Evolutionary conservation across 768 basidiomycete species (phyloP), one percentile per base, ranked within the genome.

Genomic region (Boletales sp.): DNA sequence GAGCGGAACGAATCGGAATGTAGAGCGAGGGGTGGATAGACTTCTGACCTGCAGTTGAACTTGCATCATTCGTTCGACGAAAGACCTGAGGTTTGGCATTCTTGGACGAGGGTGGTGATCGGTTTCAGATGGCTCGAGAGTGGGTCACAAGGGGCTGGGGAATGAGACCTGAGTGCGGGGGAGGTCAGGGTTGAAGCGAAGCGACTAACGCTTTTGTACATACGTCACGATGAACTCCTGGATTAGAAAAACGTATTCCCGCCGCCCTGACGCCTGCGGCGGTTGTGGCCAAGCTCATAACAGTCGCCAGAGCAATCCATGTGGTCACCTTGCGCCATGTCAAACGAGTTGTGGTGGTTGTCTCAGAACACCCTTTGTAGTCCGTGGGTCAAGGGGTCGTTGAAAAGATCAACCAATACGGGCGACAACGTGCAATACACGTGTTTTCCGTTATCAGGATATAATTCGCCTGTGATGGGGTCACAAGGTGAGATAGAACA

Each of bases 21-120:
- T 13, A 17, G 41, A 19, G 7, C 15, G 10, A 6, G 15, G 18
- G 7, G 21, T 25, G 25, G 25, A 28, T 28, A 28, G 5, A 28
- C 25, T n/a, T n/a, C 49, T 41, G 19, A 53, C 61, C 44, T 56
- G 53, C 1, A 50, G 11, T n/a, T 43, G 56, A 36, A 49, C 37
- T 17, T 45, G 48, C 17, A 51, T 3, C 11, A 43, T 44, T 32
- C 40, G 49, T 25, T 54, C 61, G 17, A 61, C 38, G 36, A 53
- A 40, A 21, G 49, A 48, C 25, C 47, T 37, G 25, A 57, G n/a
- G 28, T 40, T 48, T 15, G 42, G 14, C 51, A 57, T 52, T 43
- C 8, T 48, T 5, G 17, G 30, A 30, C 33, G 19, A 33, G 12
- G 10, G 15, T 4, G 38, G 18, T 15, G 32, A 17, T 13, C 34